Conservation (phyloP, 257 asterid species). For the Schizonepeta tenuifolia region DNA sequence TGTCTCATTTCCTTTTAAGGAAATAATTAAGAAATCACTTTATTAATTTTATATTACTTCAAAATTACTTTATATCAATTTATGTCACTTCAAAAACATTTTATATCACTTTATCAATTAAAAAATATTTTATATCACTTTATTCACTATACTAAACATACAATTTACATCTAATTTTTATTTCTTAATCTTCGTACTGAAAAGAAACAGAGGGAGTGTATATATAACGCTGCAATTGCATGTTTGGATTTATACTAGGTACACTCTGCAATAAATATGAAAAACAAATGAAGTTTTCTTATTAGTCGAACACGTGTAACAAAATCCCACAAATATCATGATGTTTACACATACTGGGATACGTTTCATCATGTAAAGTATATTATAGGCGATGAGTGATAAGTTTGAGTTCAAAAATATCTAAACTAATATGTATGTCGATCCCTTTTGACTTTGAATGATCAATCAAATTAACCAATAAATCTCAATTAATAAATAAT, state of each 20-base stretch:
- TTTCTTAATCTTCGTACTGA: too few relatives aligned
- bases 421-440: neutral
- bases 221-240: neutral
- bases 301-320: slow-evolving; percentile 19
- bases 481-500: neutral
- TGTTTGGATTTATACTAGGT: neutral
- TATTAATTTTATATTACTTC: too few relatives aligned
- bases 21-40: too few relatives aligned
- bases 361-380: neutral
- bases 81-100: too few relatives aligned
- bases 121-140: too few relatives aligned
- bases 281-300: neutral
- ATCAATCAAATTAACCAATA: neutral
- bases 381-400: neutral
- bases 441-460: neutral
- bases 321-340: neutral
- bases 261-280: neutral
- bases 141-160: too few relatives aligned
- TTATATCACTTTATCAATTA: too few relatives aligned
- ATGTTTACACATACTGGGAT: slow-evolving; percentile 15
- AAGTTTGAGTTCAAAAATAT: neutral
- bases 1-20: too few relatives aligned
- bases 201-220: too few relatives aligned
- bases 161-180: too few relatives aligned
- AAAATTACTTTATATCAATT: too few relatives aligned